Conservation (phyloP, 2,329 filamentous ascomycete species). For the Aureobasidium sp. region DNA sequence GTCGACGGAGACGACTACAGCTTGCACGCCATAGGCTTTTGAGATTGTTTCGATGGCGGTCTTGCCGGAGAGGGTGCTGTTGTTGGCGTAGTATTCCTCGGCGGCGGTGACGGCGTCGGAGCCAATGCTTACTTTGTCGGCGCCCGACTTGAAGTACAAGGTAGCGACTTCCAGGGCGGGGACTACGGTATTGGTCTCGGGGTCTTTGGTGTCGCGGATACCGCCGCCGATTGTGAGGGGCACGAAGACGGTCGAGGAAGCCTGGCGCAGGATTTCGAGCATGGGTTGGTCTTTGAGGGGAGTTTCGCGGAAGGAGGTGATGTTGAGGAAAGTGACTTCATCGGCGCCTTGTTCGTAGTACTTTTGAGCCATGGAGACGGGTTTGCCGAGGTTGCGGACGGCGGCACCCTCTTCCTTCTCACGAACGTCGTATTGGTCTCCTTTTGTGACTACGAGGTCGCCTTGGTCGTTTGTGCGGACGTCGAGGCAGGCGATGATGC, state of each 20-base stretch:
- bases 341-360: conserved; percentile 98
- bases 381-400: conserved; percentile 92
- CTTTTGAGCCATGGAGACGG: conserved; percentile 83
- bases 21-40: conserved; percentile 87
- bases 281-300: conserved; percentile 88
- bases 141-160: conserved; percentile 95
- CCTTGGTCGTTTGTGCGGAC: conserved; percentile 91
- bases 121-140: conserved; percentile 95
- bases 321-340: conserved; percentile 96
- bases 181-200: conserved; percentile 70
- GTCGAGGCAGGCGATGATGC: conserved; percentile 93
- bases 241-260: conserved; percentile 89
- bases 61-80: conserved; percentile 63
- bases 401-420: conserved; percentile 64
- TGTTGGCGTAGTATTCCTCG: conserved; percentile 75
- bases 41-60: conserved; percentile 97
- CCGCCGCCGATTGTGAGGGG: conserved; percentile 93
- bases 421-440: conserved; percentile 96
- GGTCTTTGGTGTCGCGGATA: conserved; percentile 86
- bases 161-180: conserved; percentile 87
- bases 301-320: conserved; percentile 94
- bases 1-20: conserved; percentile 92
- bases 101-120: conserved; percentile 90
- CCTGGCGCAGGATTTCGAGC: conserved; percentile 83
- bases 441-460: conserved; percentile 95